Evolutionary conservation across 1,139 yeast genomes (phyloP).

Genomic region (Yamadazyma pseudoaaseri): DNA sequence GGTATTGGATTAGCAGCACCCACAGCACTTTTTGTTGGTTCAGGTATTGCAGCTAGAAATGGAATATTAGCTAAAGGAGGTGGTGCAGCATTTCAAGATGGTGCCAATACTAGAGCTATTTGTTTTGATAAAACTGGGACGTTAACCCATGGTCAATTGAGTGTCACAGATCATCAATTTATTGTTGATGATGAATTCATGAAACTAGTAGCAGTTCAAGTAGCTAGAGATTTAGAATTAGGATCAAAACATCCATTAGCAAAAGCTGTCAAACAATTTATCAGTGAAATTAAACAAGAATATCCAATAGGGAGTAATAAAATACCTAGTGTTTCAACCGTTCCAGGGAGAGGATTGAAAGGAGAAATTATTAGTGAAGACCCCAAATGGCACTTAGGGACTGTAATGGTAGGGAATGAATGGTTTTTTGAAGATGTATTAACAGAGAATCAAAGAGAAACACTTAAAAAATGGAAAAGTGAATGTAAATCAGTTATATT

Average conservation of each 20-base stretch:
- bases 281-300: constrained; percentile 18
- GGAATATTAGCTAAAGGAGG: constrained; percentile 84
- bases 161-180: constrained; percentile 50
- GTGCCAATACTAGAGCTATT: constrained; percentile 58
- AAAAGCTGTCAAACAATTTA: constrained; percentile 49
- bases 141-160: constrained; percentile 62
- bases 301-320: constrained; percentile 31
- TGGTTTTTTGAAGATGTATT: constrained; percentile 45
- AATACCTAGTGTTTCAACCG: constrained; percentile 49
- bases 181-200: constrained; percentile 15
- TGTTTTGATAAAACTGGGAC: constrained; percentile 86
- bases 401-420: constrained; percentile 68
- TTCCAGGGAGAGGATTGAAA: constrained; percentile 59
- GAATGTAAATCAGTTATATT: constrained; percentile 64
- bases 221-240: constrained; percentile 58
- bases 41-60: constrained; percentile 48
- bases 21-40: constrained; percentile 47
- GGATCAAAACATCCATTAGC: constrained; percentile 75
- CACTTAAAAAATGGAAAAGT: constrained; percentile 54
- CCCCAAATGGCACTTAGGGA: constrained; percentile 33
- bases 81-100: constrained; percentile 81
- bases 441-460: constrained; percentile 19
- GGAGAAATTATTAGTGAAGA: constrained; percentile 35
- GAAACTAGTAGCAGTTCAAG: constrained; percentile 32
- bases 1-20: constrained; percentile 51